phyloP scores from a whole-genome alignment of 352 stramenopile species.

The Phytophthora tentaculata region DNA sequence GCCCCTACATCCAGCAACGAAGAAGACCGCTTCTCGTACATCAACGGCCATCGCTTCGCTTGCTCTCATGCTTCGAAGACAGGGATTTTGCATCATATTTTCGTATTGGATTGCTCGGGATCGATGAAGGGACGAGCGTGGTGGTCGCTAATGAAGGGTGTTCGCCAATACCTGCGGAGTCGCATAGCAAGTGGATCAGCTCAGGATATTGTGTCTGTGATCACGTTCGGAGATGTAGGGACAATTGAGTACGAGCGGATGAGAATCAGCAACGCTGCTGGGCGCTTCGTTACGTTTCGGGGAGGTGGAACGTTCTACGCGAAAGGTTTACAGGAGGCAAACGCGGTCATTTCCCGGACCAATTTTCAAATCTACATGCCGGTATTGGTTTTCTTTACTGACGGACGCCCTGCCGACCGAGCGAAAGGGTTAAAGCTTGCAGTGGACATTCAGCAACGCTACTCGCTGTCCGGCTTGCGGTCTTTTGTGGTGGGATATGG shows the following conservation, averaged over 20 bases:
- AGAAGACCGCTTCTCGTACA: slow-evolving; percentile 19
- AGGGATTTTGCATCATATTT: slow-evolving; percentile 46
- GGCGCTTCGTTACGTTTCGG: slow-evolving; percentile 22
- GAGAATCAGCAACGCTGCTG: slow-evolving; percentile 7
- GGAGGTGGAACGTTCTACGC: slow-evolving; percentile 45
- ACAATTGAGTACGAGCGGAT: slow-evolving; percentile 36
- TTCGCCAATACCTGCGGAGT: slow-evolving; percentile 42
- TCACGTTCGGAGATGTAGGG: slow-evolving; percentile 44
- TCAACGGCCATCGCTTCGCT: slow-evolving; percentile 43
- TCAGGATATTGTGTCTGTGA: slow-evolving; percentile 47
- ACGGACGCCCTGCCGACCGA: slow-evolving; percentile 43
- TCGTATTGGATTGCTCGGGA: slow-evolving; percentile 55
- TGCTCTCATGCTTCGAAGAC: slow-evolving; percentile 37
- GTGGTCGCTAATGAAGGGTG: slow-evolving; percentile 21
- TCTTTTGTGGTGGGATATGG: slow-evolving; percentile 51
- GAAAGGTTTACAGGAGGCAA: slow-evolving; percentile 37
- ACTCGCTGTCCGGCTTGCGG: slow-evolving; percentile 25
- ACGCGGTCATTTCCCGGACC: slow-evolving; percentile 47
- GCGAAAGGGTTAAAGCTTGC: slow-evolving; percentile 41
- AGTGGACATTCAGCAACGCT: slow-evolving; percentile 34
- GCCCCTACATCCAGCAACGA: neutral
- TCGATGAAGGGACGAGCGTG: slow-evolving; percentile 53
- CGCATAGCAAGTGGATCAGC: slow-evolving; percentile 26
- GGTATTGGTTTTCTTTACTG: slow-evolving; percentile 56
- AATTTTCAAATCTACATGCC: slow-evolving; percentile 36